Conservation (phyloP, 345 rosid genomes). For the Excoecaria agallocha region DNA sequence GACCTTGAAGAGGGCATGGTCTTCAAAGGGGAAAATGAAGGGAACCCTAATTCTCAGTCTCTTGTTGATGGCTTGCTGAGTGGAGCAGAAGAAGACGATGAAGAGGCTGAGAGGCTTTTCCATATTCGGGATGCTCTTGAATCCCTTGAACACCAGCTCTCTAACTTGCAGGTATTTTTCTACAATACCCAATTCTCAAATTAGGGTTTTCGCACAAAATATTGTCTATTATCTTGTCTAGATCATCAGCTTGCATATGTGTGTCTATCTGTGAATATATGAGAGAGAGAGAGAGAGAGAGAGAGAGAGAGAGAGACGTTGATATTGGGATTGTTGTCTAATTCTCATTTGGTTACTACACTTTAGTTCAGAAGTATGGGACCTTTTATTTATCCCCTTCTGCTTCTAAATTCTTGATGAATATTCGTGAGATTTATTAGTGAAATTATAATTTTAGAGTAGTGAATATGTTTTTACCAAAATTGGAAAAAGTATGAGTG, state of each 20-base stretch:
- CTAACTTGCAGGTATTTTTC: conserved; percentile 59
- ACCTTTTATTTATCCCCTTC: neutral
- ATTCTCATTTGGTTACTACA: neutral
- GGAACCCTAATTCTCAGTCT: conserved; percentile 19
- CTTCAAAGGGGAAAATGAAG: conserved; percentile 20
- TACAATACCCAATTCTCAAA: neutral
- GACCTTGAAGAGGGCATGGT: conserved; percentile 10
- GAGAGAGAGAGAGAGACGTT: too few relatives aligned
- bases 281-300: neutral
- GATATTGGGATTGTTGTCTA: too few relatives aligned
- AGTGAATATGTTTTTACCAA: neutral
- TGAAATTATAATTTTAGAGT: neutral
- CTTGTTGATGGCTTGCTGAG: conserved; percentile 2
- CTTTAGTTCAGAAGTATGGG: neutral
- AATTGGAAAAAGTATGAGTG: neutral
- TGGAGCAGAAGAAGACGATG: conserved; percentile 42
- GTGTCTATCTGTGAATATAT: neutral
- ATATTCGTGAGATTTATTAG: neutral
- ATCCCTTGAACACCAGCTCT: conserved; percentile 75
- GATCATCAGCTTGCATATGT: neutral
- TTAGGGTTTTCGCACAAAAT: conserved; percentile 5
- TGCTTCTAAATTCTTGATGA: neutral
- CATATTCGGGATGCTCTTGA: conserved; percentile 72
- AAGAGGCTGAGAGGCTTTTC: conserved; percentile 59
- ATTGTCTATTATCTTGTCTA: neutral